Evolutionary conservation across 1,284 basidiomycete species (phyloP).

Genomic region (Xerocomus nothofagi): DNA sequence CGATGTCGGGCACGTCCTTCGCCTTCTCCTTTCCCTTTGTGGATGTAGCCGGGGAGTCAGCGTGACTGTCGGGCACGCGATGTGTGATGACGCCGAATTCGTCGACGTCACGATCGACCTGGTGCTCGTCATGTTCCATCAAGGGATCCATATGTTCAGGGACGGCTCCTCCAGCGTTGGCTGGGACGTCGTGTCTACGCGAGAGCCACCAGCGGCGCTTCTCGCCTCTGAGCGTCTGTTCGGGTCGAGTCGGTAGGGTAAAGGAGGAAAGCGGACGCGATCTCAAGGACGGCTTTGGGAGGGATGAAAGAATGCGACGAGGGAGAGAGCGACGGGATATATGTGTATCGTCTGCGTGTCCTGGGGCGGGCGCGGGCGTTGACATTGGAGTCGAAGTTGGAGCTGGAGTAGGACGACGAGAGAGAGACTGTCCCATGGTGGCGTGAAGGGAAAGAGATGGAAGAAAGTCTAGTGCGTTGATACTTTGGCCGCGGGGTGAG

Average conservation of each 20-base stretch:
- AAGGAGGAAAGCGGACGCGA: slow-evolving; percentile 20
- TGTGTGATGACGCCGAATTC: slow-evolving; percentile 35
- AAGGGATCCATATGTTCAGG: slow-evolving; percentile 12
- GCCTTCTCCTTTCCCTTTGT: slow-evolving; percentile 35
- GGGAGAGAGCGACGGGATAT: slow-evolving; percentile 23
- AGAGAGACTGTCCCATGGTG: slow-evolving; percentile 32
- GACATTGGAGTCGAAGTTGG: slow-evolving; percentile 4
- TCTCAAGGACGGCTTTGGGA: slow-evolving; percentile 28
- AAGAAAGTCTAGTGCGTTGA: slow-evolving; percentile 1
- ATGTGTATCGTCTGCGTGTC: slow-evolving; percentile 1
- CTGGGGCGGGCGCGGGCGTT: slow-evolving; percentile 10
- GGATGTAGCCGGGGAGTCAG: slow-evolving; percentile 23
- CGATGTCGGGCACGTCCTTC: slow-evolving; percentile 13
- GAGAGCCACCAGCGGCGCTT: slow-evolving; percentile 45
- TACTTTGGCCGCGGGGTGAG: neutral
- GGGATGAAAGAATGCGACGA: slow-evolving; percentile 30
- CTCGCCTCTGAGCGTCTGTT: slow-evolving; percentile 28
- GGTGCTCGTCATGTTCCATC: slow-evolving; percentile 30
- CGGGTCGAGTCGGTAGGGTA: slow-evolving; percentile 22
- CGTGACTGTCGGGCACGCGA: slow-evolving; percentile 32
- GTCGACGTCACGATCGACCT: slow-evolving; percentile 32
- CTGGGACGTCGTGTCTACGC: slow-evolving; percentile 17
- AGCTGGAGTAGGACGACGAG: slow-evolving; percentile 20
- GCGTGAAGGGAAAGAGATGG: slow-evolving; percentile 5
- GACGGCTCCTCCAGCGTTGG: slow-evolving; percentile 9